Base-by-base conservation (phyloP, 148 eudicot genomes). In the Mesembryanthemum crystallinum region DNA sequence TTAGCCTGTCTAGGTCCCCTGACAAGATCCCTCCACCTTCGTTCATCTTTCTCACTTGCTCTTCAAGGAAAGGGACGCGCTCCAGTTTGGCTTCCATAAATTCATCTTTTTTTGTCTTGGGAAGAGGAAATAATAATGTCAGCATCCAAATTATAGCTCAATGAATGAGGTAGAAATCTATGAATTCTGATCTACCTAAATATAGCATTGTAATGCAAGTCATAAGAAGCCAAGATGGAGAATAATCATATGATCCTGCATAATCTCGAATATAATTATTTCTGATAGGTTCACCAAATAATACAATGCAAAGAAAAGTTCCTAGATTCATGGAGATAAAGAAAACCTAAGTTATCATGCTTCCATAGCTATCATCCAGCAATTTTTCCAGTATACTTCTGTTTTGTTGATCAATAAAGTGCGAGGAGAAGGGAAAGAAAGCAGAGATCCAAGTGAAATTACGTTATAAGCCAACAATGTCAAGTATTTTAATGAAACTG, bases 1-100 rank as follows among this genome's bases (percentile, higher is more conserved):
- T 63, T 62, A 95, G 77, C 57, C 87, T 85, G 59, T 89, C 90
- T 42, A 95, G 84, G 73, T 95, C 99, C 76, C 83, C 82, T 2
- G 88, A 52, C 82, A 90, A 62, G 42, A 88, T 73, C 74, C 90
- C 86, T 67, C 99, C 97, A 37, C 88, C 87, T 54, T 95, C 97
- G 45, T 84, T 86, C 72, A 88, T 76, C 85, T 80, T 88, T 76
- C 97, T 86, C 74, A 92, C 86, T 80, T 88, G 89, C 82, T 95
- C 99, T 78, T 95, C 99, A 0, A 80, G 83, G 70, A 80, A 80
- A 9, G 83, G 83, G 43, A 76, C 64, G 1, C 83, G 74, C 69
- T 80, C 61, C 32, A 80, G 14, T 80, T 76, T 80, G 61, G 68
- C 79, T 76, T 76, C 83, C 76, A 80, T 17, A 71, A 17, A 80